phyloP scores from a whole-genome alignment of 2,329 filamentous ascomycete species.

The Colletotrichum sp. region DNA sequence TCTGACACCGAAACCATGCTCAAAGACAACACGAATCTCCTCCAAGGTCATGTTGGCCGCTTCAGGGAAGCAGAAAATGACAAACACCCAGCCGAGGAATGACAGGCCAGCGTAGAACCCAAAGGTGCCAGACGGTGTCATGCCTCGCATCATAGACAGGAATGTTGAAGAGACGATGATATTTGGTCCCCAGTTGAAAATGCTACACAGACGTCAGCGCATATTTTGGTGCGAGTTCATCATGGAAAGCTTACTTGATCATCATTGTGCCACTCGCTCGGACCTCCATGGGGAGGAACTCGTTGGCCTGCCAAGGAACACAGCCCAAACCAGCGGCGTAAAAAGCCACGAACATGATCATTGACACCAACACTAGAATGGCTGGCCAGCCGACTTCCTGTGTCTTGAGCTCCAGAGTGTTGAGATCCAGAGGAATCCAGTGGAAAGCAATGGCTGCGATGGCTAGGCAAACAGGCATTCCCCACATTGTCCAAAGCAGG shows the following conservation, averaged over 20 bases:
- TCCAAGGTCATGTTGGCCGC: conserved; percentile 61
- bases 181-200: conserved; percentile 51
- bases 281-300: conserved; percentile 42
- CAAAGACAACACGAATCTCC: conserved; percentile 56
- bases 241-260: conserved; percentile 34
- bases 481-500: conserved; percentile 41
- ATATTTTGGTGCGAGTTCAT: rapidly evolving
- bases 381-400: not conserved
- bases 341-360: conserved; percentile 27
- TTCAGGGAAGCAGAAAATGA: conserved; percentile 58
- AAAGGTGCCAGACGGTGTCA: conserved; percentile 55
- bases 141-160: conserved; percentile 51
- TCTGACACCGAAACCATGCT: conserved; percentile 50
- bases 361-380: not conserved
- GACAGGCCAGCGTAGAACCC: conserved; percentile 58
- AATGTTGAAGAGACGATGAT: conserved; percentile 56
- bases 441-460: not conserved
- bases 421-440: not conserved
- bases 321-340: conserved; percentile 26
- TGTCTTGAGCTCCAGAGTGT: not conserved
- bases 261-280: conserved; percentile 53
- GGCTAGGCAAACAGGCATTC: not conserved
- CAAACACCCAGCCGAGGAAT: conserved; percentile 49
- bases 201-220: not conserved
- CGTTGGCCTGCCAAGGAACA: conserved; percentile 26